Conservation (phyloP, 1,284 basidiomycete genomes). For the Ganoderma boninense region DNA sequence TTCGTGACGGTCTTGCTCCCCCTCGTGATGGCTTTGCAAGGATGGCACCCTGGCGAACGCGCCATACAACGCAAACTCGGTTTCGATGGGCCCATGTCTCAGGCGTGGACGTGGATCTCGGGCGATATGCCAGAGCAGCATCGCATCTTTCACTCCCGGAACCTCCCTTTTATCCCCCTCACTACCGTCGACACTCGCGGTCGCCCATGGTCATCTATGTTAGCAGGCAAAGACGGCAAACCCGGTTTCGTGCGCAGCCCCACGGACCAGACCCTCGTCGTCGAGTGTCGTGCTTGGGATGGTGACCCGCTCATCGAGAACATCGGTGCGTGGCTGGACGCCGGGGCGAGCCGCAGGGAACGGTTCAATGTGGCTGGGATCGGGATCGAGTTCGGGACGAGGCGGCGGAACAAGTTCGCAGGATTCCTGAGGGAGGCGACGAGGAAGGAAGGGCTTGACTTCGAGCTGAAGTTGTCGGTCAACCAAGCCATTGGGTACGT, state of each 20-base stretch:
- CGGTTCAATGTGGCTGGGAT: neutral
- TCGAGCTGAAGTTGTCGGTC: neutral
- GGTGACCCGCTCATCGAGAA: neutral
- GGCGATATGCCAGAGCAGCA: neutral
- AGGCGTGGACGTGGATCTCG: slow-evolving; percentile 1
- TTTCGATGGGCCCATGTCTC: neutral
- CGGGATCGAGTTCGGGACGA: neutral
- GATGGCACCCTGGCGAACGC: slow-evolving; percentile 1
- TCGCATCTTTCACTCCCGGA: neutral
- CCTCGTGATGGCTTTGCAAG: neutral
- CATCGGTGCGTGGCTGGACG: neutral
- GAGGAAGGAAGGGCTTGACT: neutral
- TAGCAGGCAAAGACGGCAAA: neutral
- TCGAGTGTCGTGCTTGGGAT: slow-evolving; percentile 5
- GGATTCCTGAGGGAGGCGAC: neutral
- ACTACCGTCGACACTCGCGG: neutral
- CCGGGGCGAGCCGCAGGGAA: neutral
- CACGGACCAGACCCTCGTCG: neutral
- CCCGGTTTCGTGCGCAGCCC: slow-evolving; percentile 1
- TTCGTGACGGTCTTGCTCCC: neutral
- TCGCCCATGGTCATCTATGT: neutral
- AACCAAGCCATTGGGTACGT: neutral
- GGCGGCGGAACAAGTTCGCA: neutral
- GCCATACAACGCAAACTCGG: neutral
- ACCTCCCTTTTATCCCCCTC: neutral